Base-by-base conservation (phyloP, 352 stramenopile species). In the Globisporangium iwayamae region DNA sequence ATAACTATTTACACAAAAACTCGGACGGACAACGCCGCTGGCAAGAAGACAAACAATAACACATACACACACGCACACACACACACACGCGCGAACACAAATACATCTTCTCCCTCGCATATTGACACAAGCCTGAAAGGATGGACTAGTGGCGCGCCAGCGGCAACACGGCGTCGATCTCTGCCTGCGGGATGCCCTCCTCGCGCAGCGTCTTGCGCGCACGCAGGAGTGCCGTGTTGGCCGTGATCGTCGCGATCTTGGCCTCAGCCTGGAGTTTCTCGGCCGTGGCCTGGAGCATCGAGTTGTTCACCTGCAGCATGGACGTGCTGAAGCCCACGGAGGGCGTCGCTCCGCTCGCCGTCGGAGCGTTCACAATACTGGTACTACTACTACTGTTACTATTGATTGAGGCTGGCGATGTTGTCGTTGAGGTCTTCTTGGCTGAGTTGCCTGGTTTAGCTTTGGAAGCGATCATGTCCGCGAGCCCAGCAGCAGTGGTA, bases 231-330 rank as follows among this genome's bases (percentile, higher is more conserved):
- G 62, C 62, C 28, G 62, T 62, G 54, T 51, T 67, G 10, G 62
- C 62, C 0, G 62, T 54, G 53, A 67, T 46, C 14, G 54, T 51
- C 36, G 62, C 62, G 22, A 53, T 51, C 46, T 57, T 56, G 14
- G 62, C 62, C 53, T 67, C 62, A 0, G 62, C 62, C 53, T 62
- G 55, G 14, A 67, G 62, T 36, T 67, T 67, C 16, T 67, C 62
- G 32, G 62, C 56, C 18, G 54, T 60, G 18, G 62, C 62, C 54
- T 67, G 62, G 18, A 67, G 54, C 53, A 67, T 60, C 34, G 62
- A 56, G 45, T 58, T 56, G 54, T 62, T 67, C 30, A 67, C 34
- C 62, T 61, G 52, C 45, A 67, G 32, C 61, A 67, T 34, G 28
- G 61, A 51, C 38, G 60, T 38, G 60, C 28, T 61, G 20, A 56